Evolutionary conservation across 164 flowering plant species (phyloP), one percentile per base, ranked within the genome.

Genomic region (Annona cherimola): DNA sequence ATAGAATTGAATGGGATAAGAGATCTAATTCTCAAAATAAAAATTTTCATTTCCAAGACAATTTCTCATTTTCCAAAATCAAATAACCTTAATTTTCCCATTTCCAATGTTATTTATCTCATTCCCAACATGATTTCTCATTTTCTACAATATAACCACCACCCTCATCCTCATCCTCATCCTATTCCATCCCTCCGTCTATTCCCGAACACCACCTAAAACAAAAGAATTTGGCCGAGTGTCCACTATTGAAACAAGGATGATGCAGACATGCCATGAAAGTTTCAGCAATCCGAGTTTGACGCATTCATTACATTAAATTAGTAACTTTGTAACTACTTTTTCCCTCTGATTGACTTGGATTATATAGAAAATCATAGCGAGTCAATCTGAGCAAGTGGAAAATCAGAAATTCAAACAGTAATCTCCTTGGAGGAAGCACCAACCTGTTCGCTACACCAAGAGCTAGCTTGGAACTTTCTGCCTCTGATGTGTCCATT

Each of bases 401-500:
- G 35, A 20, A 39, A 35, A 63, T 39, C 41, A 16, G 16, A 3
- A 35, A 35, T 61, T 3, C 40, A 4, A 63, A 39, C 67, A 63
- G 16, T 63, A 7, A 39, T 3, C 42, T 35, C 67, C 39, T 4
- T n/a, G 14, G 39, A 35, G 1, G 67, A 12, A 63, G 20, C 0
- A 55, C 81, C 68, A 46, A 83, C 87, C 76, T 76, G 57, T 50
- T 73, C 26, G 18, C 35, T n/a, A 74, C 72, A 70, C 74, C 78
- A 57, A 72, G 70, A 74, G 69, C 75, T 20, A 69, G 62, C 2
- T 46, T 71, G 2, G 70, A 12, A 71, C 73, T 73, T 61, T 42
- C 77, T 54, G 79, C 66, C 54, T 80, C 86, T 8, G 84, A 77
- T 14, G 82, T 81, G 61, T 85, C 87, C 84, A 84, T 84, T 4